Conservation (phyloP, 2,329 filamentous ascomycete species). For the Arthrobotrys sinensis region DNA sequence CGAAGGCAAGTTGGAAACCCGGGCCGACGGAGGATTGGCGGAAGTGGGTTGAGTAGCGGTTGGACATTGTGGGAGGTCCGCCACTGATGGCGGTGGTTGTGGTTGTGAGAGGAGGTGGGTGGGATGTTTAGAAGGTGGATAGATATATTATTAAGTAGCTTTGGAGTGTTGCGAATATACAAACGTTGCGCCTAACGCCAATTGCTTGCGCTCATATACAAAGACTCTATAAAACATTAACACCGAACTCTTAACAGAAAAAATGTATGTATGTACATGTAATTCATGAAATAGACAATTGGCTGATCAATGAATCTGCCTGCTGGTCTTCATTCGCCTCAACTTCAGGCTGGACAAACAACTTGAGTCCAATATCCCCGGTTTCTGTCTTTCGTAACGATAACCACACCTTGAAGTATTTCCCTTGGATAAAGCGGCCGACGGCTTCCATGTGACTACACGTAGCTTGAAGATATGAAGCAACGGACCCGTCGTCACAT, state of each 20-base stretch:
- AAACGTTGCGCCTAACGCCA: too few relatives aligned
- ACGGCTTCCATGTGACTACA: background rate
- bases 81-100: background rate
- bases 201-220: too few relatives aligned
- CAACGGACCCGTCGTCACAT: constrained; percentile 1
- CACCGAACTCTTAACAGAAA: too few relatives aligned
- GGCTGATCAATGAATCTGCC: background rate
- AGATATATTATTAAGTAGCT: too few relatives aligned
- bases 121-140: background rate
- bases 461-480: background rate
- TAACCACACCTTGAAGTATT: background rate
- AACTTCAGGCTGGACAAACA: background rate
- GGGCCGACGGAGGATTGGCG: constrained; percentile 74
- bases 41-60: constrained; percentile 75
- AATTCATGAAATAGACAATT: background rate
- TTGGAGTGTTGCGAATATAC: too few relatives aligned
- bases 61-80: constrained; percentile 70
- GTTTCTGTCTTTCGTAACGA: background rate
- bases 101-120: background rate
- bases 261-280: background rate
- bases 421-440: background rate
- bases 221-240: too few relatives aligned
- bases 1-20: constrained; percentile 65
- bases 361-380: constrained; percentile 1
- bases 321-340: background rate